Evolutionary conservation across 768 basidiomycete genomes (phyloP).

Genomic region (Rossbeevera mucosa): DNA sequence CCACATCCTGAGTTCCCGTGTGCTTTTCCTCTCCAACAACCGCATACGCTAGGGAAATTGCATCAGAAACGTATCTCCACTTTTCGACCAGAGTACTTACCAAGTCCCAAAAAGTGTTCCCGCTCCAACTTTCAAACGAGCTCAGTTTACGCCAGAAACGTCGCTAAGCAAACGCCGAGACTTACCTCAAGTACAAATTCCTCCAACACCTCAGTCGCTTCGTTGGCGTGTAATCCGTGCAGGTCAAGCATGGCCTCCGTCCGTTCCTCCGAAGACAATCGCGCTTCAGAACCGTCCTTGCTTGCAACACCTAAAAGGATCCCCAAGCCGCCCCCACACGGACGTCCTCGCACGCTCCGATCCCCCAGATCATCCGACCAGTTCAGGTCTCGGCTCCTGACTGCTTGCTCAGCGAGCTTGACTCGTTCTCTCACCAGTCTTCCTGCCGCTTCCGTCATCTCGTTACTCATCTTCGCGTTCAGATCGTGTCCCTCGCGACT

Average conservation of each 20-base stretch:
- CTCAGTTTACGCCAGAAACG: conserved; percentile 10
- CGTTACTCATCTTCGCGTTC: conserved; percentile 84
- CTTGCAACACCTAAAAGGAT: conserved; percentile 84
- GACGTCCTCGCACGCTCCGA: conserved; percentile 64
- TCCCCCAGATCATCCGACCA: conserved; percentile 88
- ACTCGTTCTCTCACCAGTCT: conserved; percentile 82
- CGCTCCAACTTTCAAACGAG: conserved; percentile 60
- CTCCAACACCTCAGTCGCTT: conserved; percentile 88
- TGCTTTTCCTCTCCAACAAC: conserved; percentile 97
- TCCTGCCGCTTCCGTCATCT: conserved; percentile 82
- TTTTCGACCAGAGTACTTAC: conserved; percentile 37
- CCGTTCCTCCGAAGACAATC: conserved; percentile 77
- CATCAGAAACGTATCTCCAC: conserved; percentile 5
- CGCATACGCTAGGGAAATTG: conserved; percentile 57
- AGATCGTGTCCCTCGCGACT: conserved; percentile 90
- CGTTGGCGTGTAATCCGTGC: conserved; percentile 91
- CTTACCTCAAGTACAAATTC: conserved; percentile 83
- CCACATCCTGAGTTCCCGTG: conserved; percentile 83
- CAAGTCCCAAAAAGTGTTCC: conserved; percentile 84
- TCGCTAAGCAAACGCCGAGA: conserved; percentile 13
- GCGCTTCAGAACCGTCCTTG: conserved; percentile 46
- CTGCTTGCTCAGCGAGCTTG: conserved; percentile 69
- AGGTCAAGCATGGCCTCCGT: conserved; percentile 84
- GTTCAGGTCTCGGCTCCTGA: conserved; percentile 58
- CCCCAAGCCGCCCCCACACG: conserved; percentile 78